A percentile compares a stretch with the other conserved stretches of the same genome.
These are phyloP conservation scores for Sorghum bicolor DNA, from an alignment of 176 grass and related monocot genomes.

Conservation along the genomic window DNA sequence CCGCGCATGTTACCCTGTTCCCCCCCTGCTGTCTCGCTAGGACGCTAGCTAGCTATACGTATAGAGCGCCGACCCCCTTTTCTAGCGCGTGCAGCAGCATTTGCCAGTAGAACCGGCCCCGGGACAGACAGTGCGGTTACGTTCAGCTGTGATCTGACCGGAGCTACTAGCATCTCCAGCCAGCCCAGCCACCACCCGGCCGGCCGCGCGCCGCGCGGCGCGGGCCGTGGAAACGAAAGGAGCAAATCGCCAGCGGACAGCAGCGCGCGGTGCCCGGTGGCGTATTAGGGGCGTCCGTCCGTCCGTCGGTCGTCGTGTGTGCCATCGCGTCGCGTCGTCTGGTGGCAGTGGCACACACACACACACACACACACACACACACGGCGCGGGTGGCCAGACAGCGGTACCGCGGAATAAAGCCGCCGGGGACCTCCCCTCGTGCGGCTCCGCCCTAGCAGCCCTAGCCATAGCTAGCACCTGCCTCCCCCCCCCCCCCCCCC, in stretches of 20 bases:
- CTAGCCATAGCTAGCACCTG: background rate
- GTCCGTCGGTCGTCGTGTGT: background rate
- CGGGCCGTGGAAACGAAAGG: too few species aligned
- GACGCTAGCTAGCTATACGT: background rate
- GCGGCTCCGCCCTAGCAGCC: background rate
- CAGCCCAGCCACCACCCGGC: background rate
- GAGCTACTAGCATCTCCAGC: background rate
- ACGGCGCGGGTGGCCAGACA: slow-evolving; percentile 21
- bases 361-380: background rate
- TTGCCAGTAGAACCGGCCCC: background rate
- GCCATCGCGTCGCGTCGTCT: background rate
- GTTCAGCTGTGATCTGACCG: background rate
- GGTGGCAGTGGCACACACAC: background rate
- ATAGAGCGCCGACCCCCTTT: background rate
- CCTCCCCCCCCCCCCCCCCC: too few species aligned
- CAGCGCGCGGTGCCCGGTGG: too few species aligned
- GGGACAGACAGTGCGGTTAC: background rate
- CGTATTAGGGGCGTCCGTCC: too few species aligned
- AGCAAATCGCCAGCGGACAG: background rate
- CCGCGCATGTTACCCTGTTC: slow-evolving; percentile 45
- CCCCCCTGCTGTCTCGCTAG: background rate
- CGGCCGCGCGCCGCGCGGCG: background rate
- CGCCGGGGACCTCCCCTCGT: background rate
- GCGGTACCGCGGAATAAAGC: slow-evolving; percentile 35
- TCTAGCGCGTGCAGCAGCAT: background rate